These are phyloP conservation scores for Clonostachys chloroleuca DNA, from an alignment of 2,329 filamentous ascomycete genomes.

Conservation along the genomic window DNA sequence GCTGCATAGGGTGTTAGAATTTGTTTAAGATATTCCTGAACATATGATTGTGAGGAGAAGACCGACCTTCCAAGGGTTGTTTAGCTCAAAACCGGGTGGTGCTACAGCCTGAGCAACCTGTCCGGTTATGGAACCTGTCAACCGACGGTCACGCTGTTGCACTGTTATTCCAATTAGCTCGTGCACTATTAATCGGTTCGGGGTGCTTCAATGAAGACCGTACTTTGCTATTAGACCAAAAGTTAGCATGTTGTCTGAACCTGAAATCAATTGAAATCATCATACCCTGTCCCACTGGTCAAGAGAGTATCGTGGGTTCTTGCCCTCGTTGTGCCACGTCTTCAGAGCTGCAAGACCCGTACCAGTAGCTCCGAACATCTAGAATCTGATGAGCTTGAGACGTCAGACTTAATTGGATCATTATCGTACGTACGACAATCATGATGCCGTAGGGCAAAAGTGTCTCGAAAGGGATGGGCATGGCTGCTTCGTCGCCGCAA, in stretches of 20 bases:
- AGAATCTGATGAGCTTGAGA: constrained; percentile 3
- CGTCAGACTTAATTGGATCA: constrained; percentile 2
- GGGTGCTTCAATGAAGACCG: constrained; percentile 4
- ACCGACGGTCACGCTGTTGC: constrained; percentile 60
- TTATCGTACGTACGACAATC: constrained; percentile 42
- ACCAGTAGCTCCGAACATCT: constrained; percentile 63
- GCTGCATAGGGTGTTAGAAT: too few species aligned
- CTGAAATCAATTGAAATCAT: constrained; percentile 1
- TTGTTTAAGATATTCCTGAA: too few species aligned
- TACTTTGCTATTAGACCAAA: constrained; percentile 45
- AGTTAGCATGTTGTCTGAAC: constrained; percentile 15
- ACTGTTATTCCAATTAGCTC: constrained; percentile 30
- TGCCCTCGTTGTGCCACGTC: constrained; percentile 55
- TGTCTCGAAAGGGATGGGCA: constrained; percentile 62
- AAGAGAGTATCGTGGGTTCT: constrained; percentile 53
- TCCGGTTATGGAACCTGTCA: constrained; percentile 55
- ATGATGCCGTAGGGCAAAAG: constrained; percentile 63
- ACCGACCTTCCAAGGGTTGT: constrained; percentile 60
- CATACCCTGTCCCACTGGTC: constrained; percentile 61
- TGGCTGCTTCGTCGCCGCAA: constrained; percentile 19
- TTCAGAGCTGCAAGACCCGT: constrained; percentile 53
- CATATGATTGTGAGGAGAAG: too few species aligned
- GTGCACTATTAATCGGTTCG: constrained; percentile 1
- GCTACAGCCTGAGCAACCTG: constrained; percentile 52
- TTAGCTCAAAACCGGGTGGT: constrained; percentile 56